Percentiles rank a stretch among this genome's conserved stretches.
These are phyloP conservation scores for Fusarium neocosmosporiellum DNA, from an alignment of 2,329 filamentous ascomycete species.

Conservation along the genomic window DNA sequence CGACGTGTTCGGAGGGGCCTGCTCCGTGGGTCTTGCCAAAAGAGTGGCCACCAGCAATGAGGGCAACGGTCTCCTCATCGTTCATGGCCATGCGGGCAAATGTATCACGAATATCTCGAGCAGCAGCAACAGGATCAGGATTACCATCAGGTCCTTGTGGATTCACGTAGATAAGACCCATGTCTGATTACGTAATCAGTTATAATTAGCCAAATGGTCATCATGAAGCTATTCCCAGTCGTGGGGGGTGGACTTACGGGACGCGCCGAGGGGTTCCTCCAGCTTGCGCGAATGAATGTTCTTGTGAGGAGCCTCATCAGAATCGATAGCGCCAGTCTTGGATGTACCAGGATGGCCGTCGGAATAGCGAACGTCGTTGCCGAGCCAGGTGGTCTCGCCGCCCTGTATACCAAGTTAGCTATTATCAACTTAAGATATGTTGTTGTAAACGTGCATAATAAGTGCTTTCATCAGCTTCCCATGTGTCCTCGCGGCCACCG, in stretches of 20 bases:
- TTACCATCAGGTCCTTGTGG: conserved; percentile 78
- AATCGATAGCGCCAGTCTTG: conserved; percentile 27
- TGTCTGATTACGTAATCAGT: neutral
- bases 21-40: conserved; percentile 84
- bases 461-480: conserved; percentile 78
- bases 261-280: conserved; percentile 74
- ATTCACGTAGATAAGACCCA: conserved; percentile 79
- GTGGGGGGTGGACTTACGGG: conserved; percentile 71
- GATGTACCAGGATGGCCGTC: conserved; percentile 51
- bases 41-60: conserved; percentile 82
- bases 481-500: conserved; percentile 77
- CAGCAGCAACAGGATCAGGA: conserved; percentile 75
- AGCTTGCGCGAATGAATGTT: conserved; percentile 49
- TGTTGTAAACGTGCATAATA: conserved; percentile 66
- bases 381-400: conserved; percentile 74
- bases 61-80: conserved; percentile 81
- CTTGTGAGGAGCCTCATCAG: conserved; percentile 13
- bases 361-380: conserved; percentile 76
- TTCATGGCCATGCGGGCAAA: conserved; percentile 86
- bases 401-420: conserved; percentile 51
- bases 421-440: neutral
- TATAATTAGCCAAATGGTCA: no score
- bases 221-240: no score
- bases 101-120: conserved; percentile 77
- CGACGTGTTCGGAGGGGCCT: conserved; percentile 61